Conservation (phyloP, 768 basidiomycete genomes). For the Termitomyces sp. region DNA sequence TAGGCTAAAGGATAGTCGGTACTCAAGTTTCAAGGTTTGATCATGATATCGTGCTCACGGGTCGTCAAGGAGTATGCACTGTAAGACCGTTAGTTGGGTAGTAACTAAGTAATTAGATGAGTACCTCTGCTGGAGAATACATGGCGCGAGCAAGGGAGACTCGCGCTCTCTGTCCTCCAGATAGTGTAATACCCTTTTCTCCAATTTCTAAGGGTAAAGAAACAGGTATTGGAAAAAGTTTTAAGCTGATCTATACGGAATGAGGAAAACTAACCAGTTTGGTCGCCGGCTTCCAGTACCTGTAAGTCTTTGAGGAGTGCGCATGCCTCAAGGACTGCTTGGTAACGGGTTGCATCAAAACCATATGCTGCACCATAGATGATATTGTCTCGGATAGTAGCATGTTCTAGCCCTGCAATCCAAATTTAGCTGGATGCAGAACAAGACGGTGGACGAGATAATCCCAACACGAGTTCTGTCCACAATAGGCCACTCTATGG, state of each 20-base stretch:
- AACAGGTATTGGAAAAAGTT: not conserved
- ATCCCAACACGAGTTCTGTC: no score
- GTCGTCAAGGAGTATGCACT: constrained; percentile 66
- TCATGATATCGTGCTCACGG: constrained; percentile 47
- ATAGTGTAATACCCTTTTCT: constrained; percentile 75
- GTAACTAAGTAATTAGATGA: not conserved
- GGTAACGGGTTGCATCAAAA: no score
- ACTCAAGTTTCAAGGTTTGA: not conserved
- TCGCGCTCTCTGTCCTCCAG: no score
- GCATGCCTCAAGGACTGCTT: no score
- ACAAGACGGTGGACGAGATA: no score
- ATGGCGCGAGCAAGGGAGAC: constrained; percentile 75
- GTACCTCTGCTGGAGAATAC: constrained; percentile 63
- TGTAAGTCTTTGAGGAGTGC: constrained; percentile 66
- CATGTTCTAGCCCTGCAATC: no score
- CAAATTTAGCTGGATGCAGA: no score
- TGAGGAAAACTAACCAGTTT: constrained; percentile 49
- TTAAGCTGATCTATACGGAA: not conserved
- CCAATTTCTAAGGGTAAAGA: constrained; percentile 50
- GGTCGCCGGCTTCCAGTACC: constrained; percentile 75
- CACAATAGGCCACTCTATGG: no score
- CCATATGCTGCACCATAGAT: no score
- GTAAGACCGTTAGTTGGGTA: not conserved
- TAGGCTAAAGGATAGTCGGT: constrained; percentile 29
- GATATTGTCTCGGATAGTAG: no score